Base-by-base conservation (phyloP, 805 yeast genomes). In the Starmerella cellae region DNA sequence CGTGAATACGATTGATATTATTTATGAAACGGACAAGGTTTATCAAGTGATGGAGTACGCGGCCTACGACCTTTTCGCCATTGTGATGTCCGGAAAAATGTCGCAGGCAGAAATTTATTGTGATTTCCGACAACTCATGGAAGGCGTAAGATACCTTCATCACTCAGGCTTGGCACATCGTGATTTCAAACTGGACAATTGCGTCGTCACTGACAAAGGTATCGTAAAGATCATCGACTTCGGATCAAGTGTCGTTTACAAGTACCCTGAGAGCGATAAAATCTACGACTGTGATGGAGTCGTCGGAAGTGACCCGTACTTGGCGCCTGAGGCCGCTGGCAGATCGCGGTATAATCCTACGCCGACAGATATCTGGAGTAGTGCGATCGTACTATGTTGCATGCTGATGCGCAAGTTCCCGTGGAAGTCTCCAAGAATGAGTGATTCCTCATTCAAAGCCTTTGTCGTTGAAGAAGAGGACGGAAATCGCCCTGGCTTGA, bases 31-130 rank as follows among this genome's bases (percentile, higher is more conserved):
- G 51, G 91, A 82, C 48, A 69, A 88, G 43, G 79, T 84, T 45
- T 75, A 80, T 53, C 95, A 87, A 62, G 87, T 87, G 37, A 81
- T 87, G 93, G 96, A 87, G 57, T 87, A 83, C 60, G 85, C 95
- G 60, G 94, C 87, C 52, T 85, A 73, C 58, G 96, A 87, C 59
- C 67, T 87, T 51, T 87, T 87, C 62, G 95, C 95, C 10, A 82
- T 87, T 44, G 95, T 87, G 26, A 85, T 87, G 94, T 77, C 87
- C 40, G 83, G 84, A 53, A 80, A 82, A 55, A 87, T 87, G 96
- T 62, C 78, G 1, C 63, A 69, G 38, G 75, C 70, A 35, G 96
- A 87, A 60, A 72, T 83, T 29, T 77, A 77, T 59, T 87, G 96
- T 61, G 87, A 94, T 61, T 83, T 87, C 60, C 82, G 82, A 56